Base-by-base conservation (phyloP, 371 early-diverging fungal species). In the Paraphysoderma sedebokerense region DNA sequence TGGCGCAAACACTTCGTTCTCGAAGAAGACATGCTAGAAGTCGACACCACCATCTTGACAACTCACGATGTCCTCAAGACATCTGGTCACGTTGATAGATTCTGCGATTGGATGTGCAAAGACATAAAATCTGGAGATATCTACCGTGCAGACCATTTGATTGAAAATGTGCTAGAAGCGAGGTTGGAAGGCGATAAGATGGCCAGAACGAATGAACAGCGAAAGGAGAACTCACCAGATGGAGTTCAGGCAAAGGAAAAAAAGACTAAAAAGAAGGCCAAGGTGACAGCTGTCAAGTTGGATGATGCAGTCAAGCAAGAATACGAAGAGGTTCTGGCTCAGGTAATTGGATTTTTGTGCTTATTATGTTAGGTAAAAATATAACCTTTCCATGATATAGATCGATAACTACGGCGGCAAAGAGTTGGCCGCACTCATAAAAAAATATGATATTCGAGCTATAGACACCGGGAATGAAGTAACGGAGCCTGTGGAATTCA, bases 81-180 rank as follows among this genome's bases (percentile, higher is more conserved):
- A 22, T 95, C 96, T 34, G 99, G 99, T 39, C 99, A 99, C 74
- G 98, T 99, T 17, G 99, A 98, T 40, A 90, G 92, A 56, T 99
- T 99, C 67, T 81, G 92, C 46, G 99, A 99, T 72, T 91, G 87
- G 75, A 92, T 99, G 90, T 83, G 87, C 65, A 85, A 81, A 57
- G 99, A 98, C 68, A 61, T 76, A 31, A 82, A 81, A 62, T 92
- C 78, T 53, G 93, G 96, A 48, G 93, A 95, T 48, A 84, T 92
- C 50, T 93, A 85, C 77, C 80, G 99, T 53, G 98, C 98, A 31
- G 99, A 99, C 69, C 99, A 99, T 64, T 69, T 97, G 49, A 81
- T 99, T 29, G 90, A 90, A 63, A 85, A 82, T 41, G 87, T 85
- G n/a, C 66, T 98, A 20, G 84, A 85, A 54, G 78, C 80, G 32